Evolutionary conservation across 1,284 basidiomycete species (phyloP).

Genomic region (Chalciporus sp.): DNA sequence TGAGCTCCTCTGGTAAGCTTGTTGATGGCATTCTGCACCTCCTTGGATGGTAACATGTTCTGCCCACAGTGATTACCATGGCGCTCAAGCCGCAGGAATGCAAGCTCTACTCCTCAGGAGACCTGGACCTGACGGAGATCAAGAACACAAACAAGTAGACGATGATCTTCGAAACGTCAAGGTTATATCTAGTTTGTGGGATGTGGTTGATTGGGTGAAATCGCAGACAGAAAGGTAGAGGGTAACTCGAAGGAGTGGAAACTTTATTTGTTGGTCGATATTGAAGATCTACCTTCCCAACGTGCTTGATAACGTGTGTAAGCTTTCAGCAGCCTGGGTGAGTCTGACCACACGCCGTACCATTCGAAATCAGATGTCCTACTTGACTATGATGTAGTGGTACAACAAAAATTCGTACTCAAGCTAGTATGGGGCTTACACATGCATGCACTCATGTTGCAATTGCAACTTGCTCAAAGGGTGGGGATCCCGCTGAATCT

Average conservation of each 20-base stretch:
- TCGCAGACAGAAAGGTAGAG: slow-evolving; percentile 10
- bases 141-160: slow-evolving; percentile 45
- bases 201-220: slow-evolving; percentile 40
- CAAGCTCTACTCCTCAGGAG: slow-evolving; percentile 59
- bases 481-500: no score
- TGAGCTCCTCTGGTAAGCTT: slow-evolving; percentile 59
- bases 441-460: no score
- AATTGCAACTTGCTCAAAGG: no score
- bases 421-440: no score
- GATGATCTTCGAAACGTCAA: slow-evolving; percentile 43
- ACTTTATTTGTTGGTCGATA: background rate
- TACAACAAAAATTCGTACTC: no score
- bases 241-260: background rate
- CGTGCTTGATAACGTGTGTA: background rate
- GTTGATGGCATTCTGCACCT: background rate
- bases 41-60: slow-evolving; percentile 6
- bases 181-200: slow-evolving; percentile 44
- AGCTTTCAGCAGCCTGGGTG: background rate
- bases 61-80: slow-evolving; percentile 63
- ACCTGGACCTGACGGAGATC: slow-evolving; percentile 48
- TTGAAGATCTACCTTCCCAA: background rate
- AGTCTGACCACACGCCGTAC: background rate
- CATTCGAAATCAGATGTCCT: no score
- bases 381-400: no score
- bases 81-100: slow-evolving; percentile 61